Evolutionary conservation across 441 rosid species (phyloP).

Genomic region (Jatropha multifida): DNA sequence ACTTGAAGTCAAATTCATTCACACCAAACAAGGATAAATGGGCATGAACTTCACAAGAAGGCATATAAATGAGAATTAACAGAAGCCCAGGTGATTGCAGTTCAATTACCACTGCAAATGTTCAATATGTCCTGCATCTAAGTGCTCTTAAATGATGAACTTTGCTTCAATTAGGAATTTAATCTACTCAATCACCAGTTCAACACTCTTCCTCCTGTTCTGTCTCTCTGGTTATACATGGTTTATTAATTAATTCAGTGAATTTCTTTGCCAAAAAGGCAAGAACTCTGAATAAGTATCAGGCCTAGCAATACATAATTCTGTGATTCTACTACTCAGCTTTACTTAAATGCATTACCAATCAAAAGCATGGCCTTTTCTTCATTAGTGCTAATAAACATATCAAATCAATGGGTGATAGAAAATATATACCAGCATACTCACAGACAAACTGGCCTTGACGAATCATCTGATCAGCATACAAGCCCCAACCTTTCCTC

Average conservation of each 20-base stretch:
- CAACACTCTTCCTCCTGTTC: neutral
- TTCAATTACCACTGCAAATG: neutral
- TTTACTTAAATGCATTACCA: neutral
- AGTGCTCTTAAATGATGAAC: neutral
- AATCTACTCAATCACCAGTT: neutral
- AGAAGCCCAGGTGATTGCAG: neutral
- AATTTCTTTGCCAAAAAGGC: neutral
- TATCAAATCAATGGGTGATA: neutral
- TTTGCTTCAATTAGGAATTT: neutral
- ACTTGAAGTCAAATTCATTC: too few relatives aligned
- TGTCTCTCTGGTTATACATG: neutral
- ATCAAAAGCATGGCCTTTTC: neutral
- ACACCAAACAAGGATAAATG: neutral
- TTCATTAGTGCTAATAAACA: neutral
- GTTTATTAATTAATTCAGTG: neutral
- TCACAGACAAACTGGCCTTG: slow-evolving; percentile 76
- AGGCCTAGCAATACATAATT: neutral
- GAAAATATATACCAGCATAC: slow-evolving; percentile 58
- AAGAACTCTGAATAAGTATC: neutral
- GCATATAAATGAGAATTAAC: neutral
- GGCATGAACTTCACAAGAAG: neutral
- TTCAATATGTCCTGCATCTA: neutral
- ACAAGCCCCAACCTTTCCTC: slow-evolving; percentile 82
- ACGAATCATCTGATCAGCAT: slow-evolving; percentile 55
- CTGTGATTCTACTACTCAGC: neutral